phyloP scores from a whole-genome alignment of 495 filamentous ascomycete species.

The Penicillium paradoxum region DNA sequence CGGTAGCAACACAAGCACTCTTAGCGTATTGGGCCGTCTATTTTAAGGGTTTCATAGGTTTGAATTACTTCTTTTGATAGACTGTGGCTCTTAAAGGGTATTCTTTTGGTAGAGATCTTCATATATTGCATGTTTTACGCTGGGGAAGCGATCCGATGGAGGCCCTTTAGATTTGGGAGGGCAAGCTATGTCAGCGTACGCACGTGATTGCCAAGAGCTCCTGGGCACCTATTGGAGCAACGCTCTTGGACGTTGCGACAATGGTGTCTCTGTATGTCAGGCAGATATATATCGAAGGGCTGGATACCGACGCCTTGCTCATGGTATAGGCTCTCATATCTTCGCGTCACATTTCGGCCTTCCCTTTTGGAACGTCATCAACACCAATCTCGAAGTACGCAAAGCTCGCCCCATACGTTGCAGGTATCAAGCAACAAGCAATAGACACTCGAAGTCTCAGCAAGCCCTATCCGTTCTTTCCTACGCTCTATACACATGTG shows the following conservation, averaged over 20 bases:
- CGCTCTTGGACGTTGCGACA: neutral
- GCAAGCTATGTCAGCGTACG: neutral
- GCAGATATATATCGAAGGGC: no score
- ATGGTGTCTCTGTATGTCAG: neutral
- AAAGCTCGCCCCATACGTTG: neutral
- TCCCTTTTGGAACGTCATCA: no score
- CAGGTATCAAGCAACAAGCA: neutral
- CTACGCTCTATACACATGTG: no score
- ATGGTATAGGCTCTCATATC: no score
- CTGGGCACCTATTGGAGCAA: neutral
- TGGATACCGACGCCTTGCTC: no score
- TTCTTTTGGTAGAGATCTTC: no score
- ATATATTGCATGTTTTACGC: neutral
- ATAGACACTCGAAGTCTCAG: neutral
- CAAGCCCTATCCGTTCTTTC: no score
- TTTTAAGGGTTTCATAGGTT: no score
- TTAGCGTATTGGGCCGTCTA: neutral
- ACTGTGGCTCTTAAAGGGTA: no score
- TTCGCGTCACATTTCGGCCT: no score
- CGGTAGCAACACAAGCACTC: neutral
- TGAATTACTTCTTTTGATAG: no score
- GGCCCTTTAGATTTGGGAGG: constrained; percentile 3
- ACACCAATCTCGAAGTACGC: no score
- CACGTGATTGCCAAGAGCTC: neutral
- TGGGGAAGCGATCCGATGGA: neutral